Evolutionary conservation across 2,329 filamentous ascomycete genomes (phyloP).

Genomic region (Huntiella omanensis): DNA sequence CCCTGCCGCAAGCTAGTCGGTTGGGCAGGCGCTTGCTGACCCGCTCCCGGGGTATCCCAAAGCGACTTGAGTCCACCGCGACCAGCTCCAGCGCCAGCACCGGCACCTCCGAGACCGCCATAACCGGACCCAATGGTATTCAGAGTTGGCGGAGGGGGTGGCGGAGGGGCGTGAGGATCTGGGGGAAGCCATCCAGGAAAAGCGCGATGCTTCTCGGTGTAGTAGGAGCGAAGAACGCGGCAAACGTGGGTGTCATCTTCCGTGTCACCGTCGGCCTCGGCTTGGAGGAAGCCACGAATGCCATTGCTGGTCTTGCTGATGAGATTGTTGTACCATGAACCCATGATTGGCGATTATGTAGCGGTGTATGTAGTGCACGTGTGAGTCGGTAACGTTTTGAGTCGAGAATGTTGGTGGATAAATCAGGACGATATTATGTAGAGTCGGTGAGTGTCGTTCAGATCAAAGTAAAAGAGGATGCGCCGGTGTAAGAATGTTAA

Average conservation of each 20-base stretch:
- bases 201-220: slow-evolving; percentile 65
- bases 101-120: slow-evolving; percentile 25
- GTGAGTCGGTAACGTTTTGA: neutral
- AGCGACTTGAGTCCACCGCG: slow-evolving; percentile 31
- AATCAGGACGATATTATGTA: too few relatives aligned
- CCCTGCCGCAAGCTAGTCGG: slow-evolving; percentile 23
- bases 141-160: slow-evolving; percentile 32
- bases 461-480: too few relatives aligned
- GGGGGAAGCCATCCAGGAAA: slow-evolving; percentile 79
- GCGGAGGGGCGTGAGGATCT: slow-evolving; percentile 53
- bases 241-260: slow-evolving; percentile 91
- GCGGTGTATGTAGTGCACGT: neutral
- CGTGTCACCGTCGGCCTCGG: slow-evolving; percentile 50
- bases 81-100: slow-evolving; percentile 13
- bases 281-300: slow-evolving; percentile 49
- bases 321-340: slow-evolving; percentile 65
- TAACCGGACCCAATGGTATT: slow-evolving; percentile 35
- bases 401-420: too few relatives aligned
- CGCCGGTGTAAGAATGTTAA: too few relatives aligned
- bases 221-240: slow-evolving; percentile 82
- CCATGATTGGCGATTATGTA: slow-evolving; percentile 29
- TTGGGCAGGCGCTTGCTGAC: slow-evolving; percentile 11
- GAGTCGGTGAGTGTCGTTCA: neutral
- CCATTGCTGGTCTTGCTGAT: slow-evolving; percentile 45
- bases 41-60: slow-evolving; percentile 31